Evolutionary conservation across 805 yeast genomes (phyloP), one percentile per base, ranked within the genome.

Genomic region (Monosporozyma siamensis): DNA sequence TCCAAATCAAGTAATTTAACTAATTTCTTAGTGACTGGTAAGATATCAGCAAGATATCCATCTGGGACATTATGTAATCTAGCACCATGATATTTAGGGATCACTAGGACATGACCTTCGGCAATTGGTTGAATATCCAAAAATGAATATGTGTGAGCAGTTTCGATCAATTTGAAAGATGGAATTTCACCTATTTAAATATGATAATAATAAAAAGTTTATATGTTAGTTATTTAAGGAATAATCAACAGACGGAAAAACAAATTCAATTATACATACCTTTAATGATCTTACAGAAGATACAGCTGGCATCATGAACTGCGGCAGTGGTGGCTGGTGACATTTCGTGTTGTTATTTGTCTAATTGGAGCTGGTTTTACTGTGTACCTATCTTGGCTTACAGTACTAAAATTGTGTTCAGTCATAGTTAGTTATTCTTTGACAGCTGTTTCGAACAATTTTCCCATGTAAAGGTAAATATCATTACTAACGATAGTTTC

Each of bases 31-130:
- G 89, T 87, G 24, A 85, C 77, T 18, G 97, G 97, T 44, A 90
- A 72, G 47, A 90, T 63, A 55, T 92, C 98, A 8, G 81, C 74
- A 50, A 92, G 69, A 58, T 84, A 78, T 50, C 90, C 97, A 61
- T 90, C 97, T 3, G 97, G 96, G 39, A 90, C 68, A 60, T 87
- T 80, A 69, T 90, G 97, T 49, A 90, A 71, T 64, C 84, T 87
- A 26, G 86, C 95, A 39, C 96, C 97, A 62, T 89, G 97, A 63
- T 76, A 75, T 64, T 90, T 90, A 48, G 98, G 97, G 54, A 90
- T 88, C 43, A 90, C 78, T 55, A 90, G 68, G 25, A 90, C 77
- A 61, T 90, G 98, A 22, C 95, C 96, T 55, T 77, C 75, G 8
- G 95, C 70, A 14, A 90, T 84, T 48, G 98, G 97, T 53, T 87